A percentile compares a stretch with the other conserved stretches of the same genome.
phyloP scores from a whole-genome alignment of 768 basidiomycete species.

The Rhodotorula paludigena region DNA sequence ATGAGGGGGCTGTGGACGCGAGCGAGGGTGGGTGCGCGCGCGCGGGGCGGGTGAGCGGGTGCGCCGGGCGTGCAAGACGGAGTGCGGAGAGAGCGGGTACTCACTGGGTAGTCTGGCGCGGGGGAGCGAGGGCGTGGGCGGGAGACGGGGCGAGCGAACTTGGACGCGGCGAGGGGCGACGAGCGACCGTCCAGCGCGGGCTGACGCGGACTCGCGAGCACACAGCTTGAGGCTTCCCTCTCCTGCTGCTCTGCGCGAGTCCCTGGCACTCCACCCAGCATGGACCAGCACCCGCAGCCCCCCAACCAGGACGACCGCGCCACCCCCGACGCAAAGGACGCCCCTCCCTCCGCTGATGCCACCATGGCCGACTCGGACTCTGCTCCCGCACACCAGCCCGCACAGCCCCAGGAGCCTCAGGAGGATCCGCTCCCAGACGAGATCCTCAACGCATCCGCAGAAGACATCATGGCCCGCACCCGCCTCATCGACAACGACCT shows the following conservation, averaged over 20 bases:
- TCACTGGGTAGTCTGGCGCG: too few species aligned
- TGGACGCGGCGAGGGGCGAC: too few species aligned
- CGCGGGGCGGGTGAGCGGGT: too few species aligned
- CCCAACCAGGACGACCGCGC: neutral
- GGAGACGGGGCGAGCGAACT: too few species aligned
- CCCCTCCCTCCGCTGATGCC: neutral
- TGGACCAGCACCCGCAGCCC: slow-evolving; percentile 9
- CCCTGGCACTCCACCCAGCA: neutral
- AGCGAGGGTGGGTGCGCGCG: too few species aligned
- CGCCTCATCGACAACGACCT: slow-evolving; percentile 95
- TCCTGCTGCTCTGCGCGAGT: neutral
- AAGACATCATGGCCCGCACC: slow-evolving; percentile 83
- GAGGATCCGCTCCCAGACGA: slow-evolving; percentile 81
- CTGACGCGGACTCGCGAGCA: neutral
- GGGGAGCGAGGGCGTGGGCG: too few species aligned
- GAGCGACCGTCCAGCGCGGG: neutral
- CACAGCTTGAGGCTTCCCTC: too few species aligned
- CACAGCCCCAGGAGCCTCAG: slow-evolving; percentile 49
- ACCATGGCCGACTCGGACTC: slow-evolving; percentile 15
- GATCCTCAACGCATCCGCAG: slow-evolving; percentile 67
- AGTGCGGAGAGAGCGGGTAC: too few species aligned
- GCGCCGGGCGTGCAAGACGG: too few species aligned
- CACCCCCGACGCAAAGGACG: neutral
- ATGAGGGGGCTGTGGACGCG: too few species aligned
- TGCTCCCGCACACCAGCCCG: neutral